These are phyloP conservation scores for Fusarium albidum DNA, from an alignment of 2,329 filamentous ascomycete genomes.

Conservation along the genomic window DNA sequence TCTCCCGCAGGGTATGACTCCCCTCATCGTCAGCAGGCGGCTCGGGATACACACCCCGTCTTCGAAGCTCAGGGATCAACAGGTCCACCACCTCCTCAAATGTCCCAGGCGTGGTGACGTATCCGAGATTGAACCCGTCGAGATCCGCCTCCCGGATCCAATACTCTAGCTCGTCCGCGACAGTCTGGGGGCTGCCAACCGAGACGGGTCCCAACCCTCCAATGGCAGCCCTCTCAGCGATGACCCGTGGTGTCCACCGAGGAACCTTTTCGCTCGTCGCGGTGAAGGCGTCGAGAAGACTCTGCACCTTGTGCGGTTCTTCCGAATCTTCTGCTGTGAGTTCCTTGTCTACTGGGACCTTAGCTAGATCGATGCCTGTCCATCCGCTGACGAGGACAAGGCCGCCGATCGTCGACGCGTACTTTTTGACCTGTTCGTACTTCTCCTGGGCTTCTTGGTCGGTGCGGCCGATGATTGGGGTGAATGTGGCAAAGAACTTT, in stretches of 20 bases:
- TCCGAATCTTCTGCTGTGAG: conserved; percentile 62
- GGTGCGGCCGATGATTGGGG: conserved; percentile 57
- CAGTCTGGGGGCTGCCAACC: conserved; percentile 49
- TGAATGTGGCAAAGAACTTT: conserved; percentile 63
- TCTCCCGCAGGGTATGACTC: conserved; percentile 62
- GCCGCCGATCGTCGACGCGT: conserved; percentile 62
- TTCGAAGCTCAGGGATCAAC: conserved; percentile 41
- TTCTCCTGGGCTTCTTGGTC: conserved; percentile 63
- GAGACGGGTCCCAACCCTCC: conserved; percentile 49
- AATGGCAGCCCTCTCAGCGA: conserved; percentile 52
- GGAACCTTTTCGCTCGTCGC: conserved; percentile 54
- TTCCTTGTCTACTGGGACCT: conserved; percentile 65
- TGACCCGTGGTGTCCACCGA: conserved; percentile 54
- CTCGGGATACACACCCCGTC: conserved; percentile 41
- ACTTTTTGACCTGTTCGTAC: conserved; percentile 57
- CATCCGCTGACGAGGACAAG: conserved; percentile 65
- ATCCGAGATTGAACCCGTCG: conserved; percentile 52
- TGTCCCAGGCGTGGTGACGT: conserved; percentile 52
- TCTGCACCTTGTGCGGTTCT: conserved; percentile 60
- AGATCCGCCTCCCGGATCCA: conserved; percentile 55
- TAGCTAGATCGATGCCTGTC: conserved; percentile 68
- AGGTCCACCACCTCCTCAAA: conserved; percentile 46
- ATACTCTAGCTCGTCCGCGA: conserved; percentile 54
- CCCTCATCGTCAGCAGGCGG: conserved; percentile 40
- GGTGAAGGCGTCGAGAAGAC: conserved; percentile 57